Evolutionary conservation across 129 eudicot species (phyloP), one percentile per base, ranked within the genome.

Genomic region (Centrapalus pauciflorus): DNA sequence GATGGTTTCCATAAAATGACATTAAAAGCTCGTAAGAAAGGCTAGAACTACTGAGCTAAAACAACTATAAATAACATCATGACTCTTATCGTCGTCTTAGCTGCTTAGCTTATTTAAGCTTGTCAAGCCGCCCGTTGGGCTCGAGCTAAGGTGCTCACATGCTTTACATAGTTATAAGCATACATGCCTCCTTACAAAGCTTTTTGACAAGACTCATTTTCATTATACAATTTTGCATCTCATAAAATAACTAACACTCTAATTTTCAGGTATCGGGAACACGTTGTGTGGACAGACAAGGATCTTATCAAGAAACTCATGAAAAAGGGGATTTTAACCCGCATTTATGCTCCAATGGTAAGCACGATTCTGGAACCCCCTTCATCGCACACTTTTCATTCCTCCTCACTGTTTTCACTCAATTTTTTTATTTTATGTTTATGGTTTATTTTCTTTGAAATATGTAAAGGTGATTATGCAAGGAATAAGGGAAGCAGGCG

Each of bases 311-410:
- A 11, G 49, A 85, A 72, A 51, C 84, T 85, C 19, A 14, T 67
- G 35, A 81, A 55, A 71, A 75, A 71, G 52, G 87, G 87, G 41
- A 76, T 85, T 56, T 50, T 85, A 38, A 75, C 77, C 66, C 87
- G 84, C 72, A 75, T 81, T 67, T 76, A 81, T 64, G 82, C 90
- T 67, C 90, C 90, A 49, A 81, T 85, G 87, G 90, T 81, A 69
- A 75, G 55, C 50, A 63, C 50, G 46, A n/a, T 46, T 55, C 14
- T 28, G 4, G 4, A 56, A 58, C 19, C 14, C 5, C 61, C 24
- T 16, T 48, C n/a, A n/a, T n/a, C n/a, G n/a, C n/a, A n/a, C n/a
- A 12, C 27, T 20, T 58, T 58, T 2, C 13, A 16, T 17, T 14
- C 26, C 28, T 30, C 24, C 1, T 14, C 10, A 9, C 10, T 29